Evolutionary conservation across 768 basidiomycete genomes (phyloP), one percentile per base, ranked within the genome.

Genomic region (Peribolospora kevripleyi): DNA sequence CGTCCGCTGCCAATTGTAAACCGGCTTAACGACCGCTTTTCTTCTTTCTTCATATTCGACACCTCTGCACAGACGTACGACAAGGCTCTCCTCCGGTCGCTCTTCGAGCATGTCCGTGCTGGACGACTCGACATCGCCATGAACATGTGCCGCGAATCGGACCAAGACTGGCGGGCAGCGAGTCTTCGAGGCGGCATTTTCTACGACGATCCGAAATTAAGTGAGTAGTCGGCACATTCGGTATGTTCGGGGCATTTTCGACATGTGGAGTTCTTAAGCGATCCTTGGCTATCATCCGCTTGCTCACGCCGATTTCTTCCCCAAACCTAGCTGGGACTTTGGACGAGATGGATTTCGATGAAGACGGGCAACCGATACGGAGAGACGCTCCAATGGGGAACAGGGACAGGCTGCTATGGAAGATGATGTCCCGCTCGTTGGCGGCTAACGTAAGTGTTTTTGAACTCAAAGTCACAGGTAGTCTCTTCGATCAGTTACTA

Each of bases 141-240:
- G 4, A 80, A 84, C 42, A 68, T 86, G 13, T 88, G 85, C 64
- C 71, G 79, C 59, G 77, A 76, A 61, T 81, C 82, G 0, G 80
- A 86, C 58, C 84, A 90, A 59, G 82, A 85, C 0, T 95, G 90
- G 91, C 74, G 87, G 36, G 85, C 86, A 3, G 86, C 88, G 2
- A 82, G 79, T 54, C 76, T 97, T 47, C 78, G 82, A 5, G 91
- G 91, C 1, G 81, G 84, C 1, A 66, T 78, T 39, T 65, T 86
- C 14, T 90, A 85, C 63, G 72, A 74, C 41, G 88, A 85, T 81
- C 71, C 72, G 48, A 74, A 76, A 0, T 73, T 88, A 25, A 25
- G 25, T 25, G 3, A 75, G 82, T 82, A 60, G 25, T 25, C 50
- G 76, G 68, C 8, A 45, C 43, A 3, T 46, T 47, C 8, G 25